These are phyloP conservation scores for Tremella mesenterica DNA, from an alignment of 768 basidiomycete genomes.

Conservation along the genomic window DNA sequence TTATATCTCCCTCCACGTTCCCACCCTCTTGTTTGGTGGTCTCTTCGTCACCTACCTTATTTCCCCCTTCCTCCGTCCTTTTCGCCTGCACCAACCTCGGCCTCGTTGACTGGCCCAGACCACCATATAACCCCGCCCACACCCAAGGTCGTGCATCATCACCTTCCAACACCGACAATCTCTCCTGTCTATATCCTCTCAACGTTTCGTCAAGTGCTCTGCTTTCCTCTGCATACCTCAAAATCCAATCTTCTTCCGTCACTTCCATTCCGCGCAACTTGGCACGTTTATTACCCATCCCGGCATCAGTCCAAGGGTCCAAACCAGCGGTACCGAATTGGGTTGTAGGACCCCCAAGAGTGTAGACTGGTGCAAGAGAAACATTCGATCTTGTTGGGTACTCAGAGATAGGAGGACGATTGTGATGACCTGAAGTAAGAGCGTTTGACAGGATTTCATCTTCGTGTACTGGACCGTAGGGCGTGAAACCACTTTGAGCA, in stretches of 20 bases:
- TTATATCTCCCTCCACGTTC: not conserved
- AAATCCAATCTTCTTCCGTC: conserved; percentile 88
- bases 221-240: conserved; percentile 60
- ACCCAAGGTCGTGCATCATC: conserved; percentile 24
- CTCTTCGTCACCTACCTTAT: not conserved
- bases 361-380: conserved; percentile 61
- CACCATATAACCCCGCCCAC: conserved; percentile 10
- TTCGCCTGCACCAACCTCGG: not conserved
- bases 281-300: conserved; percentile 74
- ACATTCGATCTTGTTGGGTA: conserved; percentile 18
- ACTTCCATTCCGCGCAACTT: conserved; percentile 69
- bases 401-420: conserved; percentile 45
- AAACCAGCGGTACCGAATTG: conserved; percentile 75
- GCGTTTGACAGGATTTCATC: conserved; percentile 54
- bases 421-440: conserved; percentile 57
- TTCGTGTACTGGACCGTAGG: conserved; percentile 57
- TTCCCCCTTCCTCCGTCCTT: not conserved
- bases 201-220: conserved; percentile 53
- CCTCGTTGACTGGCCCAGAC: conserved; percentile 6
- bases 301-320: conserved; percentile 83
- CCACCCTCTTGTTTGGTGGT: not conserved
- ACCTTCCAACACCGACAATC: conserved; percentile 25
- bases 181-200: conserved; percentile 35
- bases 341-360: conserved; percentile 85
- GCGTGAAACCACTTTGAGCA: conserved; percentile 67